Percentiles rank a stretch among this genome's conserved stretches.
phyloP scores from a whole-genome alignment of 2,329 filamentous ascomycete genomes.

The Apiospora sp. region DNA sequence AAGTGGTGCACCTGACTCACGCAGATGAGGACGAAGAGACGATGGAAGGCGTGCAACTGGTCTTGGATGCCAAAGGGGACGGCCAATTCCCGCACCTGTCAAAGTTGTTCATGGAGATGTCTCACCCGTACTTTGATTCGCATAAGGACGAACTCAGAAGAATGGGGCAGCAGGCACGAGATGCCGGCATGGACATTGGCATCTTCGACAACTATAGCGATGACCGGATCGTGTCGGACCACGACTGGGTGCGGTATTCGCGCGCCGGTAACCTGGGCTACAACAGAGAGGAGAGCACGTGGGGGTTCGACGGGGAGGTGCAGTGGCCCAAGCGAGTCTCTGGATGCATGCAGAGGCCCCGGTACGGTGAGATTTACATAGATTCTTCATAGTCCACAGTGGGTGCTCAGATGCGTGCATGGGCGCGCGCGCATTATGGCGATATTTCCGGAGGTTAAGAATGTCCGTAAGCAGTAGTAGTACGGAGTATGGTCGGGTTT shows the following conservation, averaged over 20 bases:
- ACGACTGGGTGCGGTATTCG: not conserved
- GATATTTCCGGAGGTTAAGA: not conserved
- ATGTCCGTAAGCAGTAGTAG: not conserved
- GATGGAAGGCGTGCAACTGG: slow-evolving; percentile 13
- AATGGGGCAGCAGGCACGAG: slow-evolving; percentile 1
- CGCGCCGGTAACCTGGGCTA: not conserved
- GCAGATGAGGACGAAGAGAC: slow-evolving; percentile 30
- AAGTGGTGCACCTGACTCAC: slow-evolving; percentile 23
- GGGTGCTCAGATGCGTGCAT: not conserved
- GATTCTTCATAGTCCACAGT: not conserved
- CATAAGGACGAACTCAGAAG: not conserved
- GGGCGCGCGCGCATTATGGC: not conserved
- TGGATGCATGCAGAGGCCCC: slow-evolving; percentile 27
- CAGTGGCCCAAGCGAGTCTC: slow-evolving; percentile 23
- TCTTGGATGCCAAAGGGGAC: slow-evolving; percentile 22
- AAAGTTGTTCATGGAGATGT: slow-evolving; percentile 24
- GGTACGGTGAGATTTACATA: not conserved
- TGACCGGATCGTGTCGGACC: not conserved
- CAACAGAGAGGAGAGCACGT: slow-evolving; percentile 21
- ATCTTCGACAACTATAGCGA: slow-evolving; percentile 27
- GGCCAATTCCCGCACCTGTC: slow-evolving; percentile 19
- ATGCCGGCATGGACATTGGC: slow-evolving; percentile 10
- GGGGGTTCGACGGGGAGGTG: slow-evolving; percentile 27
- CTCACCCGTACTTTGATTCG: not conserved
- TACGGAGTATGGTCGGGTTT: not conserved